A percentile compares a stretch with the other conserved stretches of the same genome.
phyloP scores from a whole-genome alignment of 768 basidiomycete species.

The Erythrobasidium yunnanense region DNA sequence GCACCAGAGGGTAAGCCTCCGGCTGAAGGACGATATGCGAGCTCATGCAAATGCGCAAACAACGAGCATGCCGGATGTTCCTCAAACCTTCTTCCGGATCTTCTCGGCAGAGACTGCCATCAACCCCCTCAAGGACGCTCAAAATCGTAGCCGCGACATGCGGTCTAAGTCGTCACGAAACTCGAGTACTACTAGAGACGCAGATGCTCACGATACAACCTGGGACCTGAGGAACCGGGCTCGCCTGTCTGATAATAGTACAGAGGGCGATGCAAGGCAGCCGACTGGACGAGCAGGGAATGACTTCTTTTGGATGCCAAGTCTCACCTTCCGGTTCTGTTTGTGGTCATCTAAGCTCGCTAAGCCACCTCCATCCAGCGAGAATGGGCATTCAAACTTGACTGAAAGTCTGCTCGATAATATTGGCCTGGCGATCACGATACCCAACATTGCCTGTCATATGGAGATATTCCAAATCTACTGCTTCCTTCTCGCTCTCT shows the following conservation, averaged over 20 bases:
- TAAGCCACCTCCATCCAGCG: too few species aligned
- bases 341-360: too few species aligned
- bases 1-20: constrained; percentile 36
- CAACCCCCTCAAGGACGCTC: constrained; percentile 34
- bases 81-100: constrained; percentile 27
- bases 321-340: too few species aligned
- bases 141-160: constrained; percentile 1
- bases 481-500: constrained; percentile 41
- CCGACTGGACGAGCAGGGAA: too few species aligned
- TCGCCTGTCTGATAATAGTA: constrained; percentile 5
- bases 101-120: constrained; percentile 15
- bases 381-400: too few species aligned
- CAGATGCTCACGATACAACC: not conserved
- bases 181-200: not conserved
- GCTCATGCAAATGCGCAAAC: constrained; percentile 40
- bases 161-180: not conserved
- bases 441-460: constrained; percentile 32
- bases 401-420: constrained; percentile 2
- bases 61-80: constrained; percentile 1
- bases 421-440: constrained; percentile 22
- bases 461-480: constrained; percentile 56
- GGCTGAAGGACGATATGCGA: constrained; percentile 39
- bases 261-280: too few species aligned
- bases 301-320: too few species aligned
- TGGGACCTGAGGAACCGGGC: constrained; percentile 35